Conservation (phyloP, 129 eudicot species). For the Logfia minima region DNA sequence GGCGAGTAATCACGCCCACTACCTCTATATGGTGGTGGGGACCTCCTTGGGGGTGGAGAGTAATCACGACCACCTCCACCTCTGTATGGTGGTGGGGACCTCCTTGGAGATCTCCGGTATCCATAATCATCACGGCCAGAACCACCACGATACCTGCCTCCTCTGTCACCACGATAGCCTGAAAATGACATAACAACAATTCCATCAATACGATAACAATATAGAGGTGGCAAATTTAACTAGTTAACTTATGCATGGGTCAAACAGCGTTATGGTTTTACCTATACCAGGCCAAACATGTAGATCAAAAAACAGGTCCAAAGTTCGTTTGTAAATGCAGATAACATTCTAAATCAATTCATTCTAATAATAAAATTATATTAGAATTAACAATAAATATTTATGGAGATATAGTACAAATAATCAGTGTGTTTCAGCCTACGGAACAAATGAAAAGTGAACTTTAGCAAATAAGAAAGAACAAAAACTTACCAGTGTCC, state of each 20-base stretch:
- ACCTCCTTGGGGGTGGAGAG: constrained; percentile 70
- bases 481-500: constrained; percentile 51
- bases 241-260: neutral
- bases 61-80: constrained; percentile 67
- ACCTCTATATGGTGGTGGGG: constrained; percentile 72
- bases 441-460: neutral
- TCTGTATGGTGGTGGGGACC: constrained; percentile 65
- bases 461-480: neutral
- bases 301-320: neutral
- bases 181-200: constrained; percentile 17
- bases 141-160: constrained; percentile 77
- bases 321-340: neutral
- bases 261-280: neutral
- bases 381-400: neutral
- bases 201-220: constrained; percentile 12
- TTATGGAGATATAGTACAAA: too few relatives aligned
- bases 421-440: neutral
- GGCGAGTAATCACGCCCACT: constrained; percentile 77
- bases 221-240: neutral
- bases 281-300: neutral
- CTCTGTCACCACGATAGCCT: constrained; percentile 73
- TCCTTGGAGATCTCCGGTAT: constrained; percentile 79
- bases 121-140: constrained; percentile 87
- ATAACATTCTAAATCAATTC: neutral
- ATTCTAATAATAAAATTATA: neutral